A percentile compares a stretch with the other conserved stretches of the same genome.
Conservation (phyloP, 2,329 filamentous ascomycete genomes). For the Claviceps maximensis region DNA sequence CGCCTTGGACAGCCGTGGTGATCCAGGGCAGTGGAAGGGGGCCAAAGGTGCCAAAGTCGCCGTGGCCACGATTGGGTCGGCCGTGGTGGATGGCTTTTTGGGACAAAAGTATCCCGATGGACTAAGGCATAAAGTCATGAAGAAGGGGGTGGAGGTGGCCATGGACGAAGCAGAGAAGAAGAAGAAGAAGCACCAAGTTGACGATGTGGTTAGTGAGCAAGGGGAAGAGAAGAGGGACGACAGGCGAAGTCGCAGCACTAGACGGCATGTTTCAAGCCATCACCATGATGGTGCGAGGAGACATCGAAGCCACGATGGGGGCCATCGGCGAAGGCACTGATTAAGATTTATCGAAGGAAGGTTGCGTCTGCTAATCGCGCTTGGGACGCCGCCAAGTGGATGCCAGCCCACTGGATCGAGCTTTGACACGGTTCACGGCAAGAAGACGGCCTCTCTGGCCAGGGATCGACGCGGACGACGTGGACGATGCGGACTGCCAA, state of each 20-base stretch:
- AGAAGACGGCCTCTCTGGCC: too few relatives aligned
- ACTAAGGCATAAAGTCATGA: slow-evolving; percentile 7
- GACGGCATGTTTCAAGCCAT: background rate
- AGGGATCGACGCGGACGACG: too few relatives aligned
- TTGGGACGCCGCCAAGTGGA: background rate
- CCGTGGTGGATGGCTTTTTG: slow-evolving; percentile 33
- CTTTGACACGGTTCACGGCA: too few relatives aligned
- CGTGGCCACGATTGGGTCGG: slow-evolving; percentile 34
- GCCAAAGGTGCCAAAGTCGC: slow-evolving; percentile 35
- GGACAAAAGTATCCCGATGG: slow-evolving; percentile 19
- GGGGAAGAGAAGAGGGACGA: background rate
- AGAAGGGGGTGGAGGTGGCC: slow-evolving; percentile 5
- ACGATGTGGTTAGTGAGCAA: background rate
- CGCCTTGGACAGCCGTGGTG: slow-evolving; percentile 31
- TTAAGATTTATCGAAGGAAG: background rate
- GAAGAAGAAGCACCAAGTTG: background rate
- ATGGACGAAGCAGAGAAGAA: slow-evolving; percentile 7
- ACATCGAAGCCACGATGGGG: background rate
- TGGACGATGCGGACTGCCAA: too few relatives aligned
- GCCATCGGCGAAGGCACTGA: background rate
- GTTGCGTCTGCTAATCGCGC: background rate
- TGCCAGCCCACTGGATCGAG: too few relatives aligned
- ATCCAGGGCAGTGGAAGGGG: slow-evolving; percentile 33
- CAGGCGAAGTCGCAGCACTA: background rate
- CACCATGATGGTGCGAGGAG: background rate